A percentile compares a stretch with the other conserved stretches of the same genome.
These are phyloP conservation scores for Neolentinus lepideus DNA, from an alignment of 1,284 basidiomycete genomes.

Conservation along the genomic window DNA sequence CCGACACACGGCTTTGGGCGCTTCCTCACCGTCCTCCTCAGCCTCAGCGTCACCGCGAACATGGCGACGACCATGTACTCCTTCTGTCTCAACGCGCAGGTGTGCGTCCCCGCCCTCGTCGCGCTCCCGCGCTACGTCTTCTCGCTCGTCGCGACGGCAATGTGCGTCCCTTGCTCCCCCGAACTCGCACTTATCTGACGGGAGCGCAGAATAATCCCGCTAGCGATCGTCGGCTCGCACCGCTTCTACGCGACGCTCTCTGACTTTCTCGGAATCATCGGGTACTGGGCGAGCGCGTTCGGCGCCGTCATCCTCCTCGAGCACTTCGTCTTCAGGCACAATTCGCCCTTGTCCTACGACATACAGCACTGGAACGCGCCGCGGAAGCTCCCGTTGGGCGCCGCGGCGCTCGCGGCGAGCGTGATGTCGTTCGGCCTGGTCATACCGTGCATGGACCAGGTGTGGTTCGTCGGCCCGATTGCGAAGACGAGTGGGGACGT, in stretches of 20 bases:
- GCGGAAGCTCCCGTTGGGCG: constrained; percentile 51
- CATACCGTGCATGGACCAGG: constrained; percentile 66
- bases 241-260: constrained; percentile 58
- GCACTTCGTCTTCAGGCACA: constrained; percentile 53
- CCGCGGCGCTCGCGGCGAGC: constrained; percentile 49
- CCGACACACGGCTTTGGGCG: constrained; percentile 74
- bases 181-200: neutral
- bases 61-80: constrained; percentile 83
- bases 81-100: constrained; percentile 76
- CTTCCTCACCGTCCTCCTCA: constrained; percentile 81
- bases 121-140: constrained; percentile 82
- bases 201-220: constrained; percentile 32
- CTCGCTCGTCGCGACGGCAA: constrained; percentile 73
- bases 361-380: constrained; percentile 46
- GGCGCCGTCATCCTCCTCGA: constrained; percentile 54
- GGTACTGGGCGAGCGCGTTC: constrained; percentile 32
- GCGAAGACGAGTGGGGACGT: constrained; percentile 67
- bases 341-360: constrained; percentile 32
- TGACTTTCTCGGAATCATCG: constrained; percentile 69
- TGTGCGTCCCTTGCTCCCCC: constrained; percentile 39
- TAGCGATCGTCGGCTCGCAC: constrained; percentile 64
- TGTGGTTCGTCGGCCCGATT: constrained; percentile 69
- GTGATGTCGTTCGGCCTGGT: constrained; percentile 46
- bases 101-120: constrained; percentile 62
- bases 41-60: constrained; percentile 78